These are phyloP conservation scores for Pseudocercospora fuligena DNA, from an alignment of 2,329 filamentous ascomycete species.

Conservation along the genomic window DNA sequence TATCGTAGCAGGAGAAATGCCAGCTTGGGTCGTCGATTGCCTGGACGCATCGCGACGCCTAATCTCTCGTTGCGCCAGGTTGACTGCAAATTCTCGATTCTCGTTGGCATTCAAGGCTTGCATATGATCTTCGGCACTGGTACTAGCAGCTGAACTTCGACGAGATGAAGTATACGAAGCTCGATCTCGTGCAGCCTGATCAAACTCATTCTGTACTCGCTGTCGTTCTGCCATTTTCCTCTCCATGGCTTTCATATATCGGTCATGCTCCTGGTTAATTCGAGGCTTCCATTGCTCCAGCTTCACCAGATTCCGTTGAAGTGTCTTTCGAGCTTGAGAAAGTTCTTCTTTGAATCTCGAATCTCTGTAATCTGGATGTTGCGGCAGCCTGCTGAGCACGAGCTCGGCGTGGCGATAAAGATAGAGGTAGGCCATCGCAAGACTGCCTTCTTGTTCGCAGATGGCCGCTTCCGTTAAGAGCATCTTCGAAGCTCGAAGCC, in stretches of 20 bases:
- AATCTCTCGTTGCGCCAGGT: conserved; percentile 75
- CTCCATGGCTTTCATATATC: conserved; percentile 63
- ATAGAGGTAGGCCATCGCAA: conserved; percentile 86
- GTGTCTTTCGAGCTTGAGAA: conserved; percentile 62
- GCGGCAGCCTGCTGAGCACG: conserved; percentile 74
- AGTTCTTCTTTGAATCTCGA: conserved; percentile 62
- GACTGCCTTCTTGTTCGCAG: conserved; percentile 83
- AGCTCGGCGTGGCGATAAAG: conserved; percentile 88
- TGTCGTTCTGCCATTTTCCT: conserved; percentile 41
- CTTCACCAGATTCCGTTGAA: conserved; percentile 68
- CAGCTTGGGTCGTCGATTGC: conserved; percentile 55
- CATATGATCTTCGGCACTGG: conserved; percentile 20
- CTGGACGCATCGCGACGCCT: conserved; percentile 67
- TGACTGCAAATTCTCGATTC: conserved; percentile 75
- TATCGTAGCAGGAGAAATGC: conserved; percentile 53
- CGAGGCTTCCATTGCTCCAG: conserved; percentile 80
- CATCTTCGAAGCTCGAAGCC: conserved; percentile 39
- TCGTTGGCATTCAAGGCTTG: conserved; percentile 67
- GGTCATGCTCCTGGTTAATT: conserved; percentile 72
- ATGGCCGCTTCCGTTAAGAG: conserved; percentile 69
- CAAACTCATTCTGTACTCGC: conserved; percentile 29
- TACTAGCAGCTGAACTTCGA: conserved; percentile 25
- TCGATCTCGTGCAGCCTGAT: conserved; percentile 20
- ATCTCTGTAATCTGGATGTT: conserved; percentile 75
- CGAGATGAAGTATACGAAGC: conserved; percentile 22